Evolutionary conservation across 768 basidiomycete genomes (phyloP).

Genomic region (Mycena epipterygia): DNA sequence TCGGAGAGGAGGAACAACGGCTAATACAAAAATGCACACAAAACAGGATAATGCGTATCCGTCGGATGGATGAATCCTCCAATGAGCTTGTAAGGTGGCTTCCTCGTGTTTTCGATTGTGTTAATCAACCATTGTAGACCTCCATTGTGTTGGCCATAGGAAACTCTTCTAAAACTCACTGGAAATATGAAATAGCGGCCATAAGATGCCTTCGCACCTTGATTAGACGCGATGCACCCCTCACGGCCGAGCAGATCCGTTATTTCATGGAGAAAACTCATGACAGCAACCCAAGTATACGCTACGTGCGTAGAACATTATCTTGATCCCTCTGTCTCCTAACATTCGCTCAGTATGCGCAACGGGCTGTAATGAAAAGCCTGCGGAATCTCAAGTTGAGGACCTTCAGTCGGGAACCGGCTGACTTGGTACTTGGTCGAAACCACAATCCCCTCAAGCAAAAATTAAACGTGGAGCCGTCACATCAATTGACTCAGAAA

Average conservation of each 20-base stretch:
- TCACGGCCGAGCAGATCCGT: constrained; percentile 60
- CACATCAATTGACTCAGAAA: constrained; percentile 64
- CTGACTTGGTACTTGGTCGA: constrained; percentile 72
- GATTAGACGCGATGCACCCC: constrained; percentile 73
- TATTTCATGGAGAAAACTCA: constrained; percentile 73
- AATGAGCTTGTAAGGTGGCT: constrained; percentile 57
- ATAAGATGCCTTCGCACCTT: constrained; percentile 77
- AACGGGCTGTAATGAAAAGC: constrained; percentile 83
- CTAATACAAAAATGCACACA: constrained; percentile 40
- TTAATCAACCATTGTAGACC: constrained; percentile 45
- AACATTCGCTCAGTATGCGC: constrained; percentile 65
- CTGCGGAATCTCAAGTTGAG: constrained; percentile 86
- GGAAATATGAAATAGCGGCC: constrained; percentile 84
- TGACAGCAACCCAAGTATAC: constrained; percentile 79
- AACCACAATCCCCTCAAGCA: constrained; percentile 78
- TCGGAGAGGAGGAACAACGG: constrained; percentile 46
- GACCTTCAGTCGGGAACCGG: constrained; percentile 69
- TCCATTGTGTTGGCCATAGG: constrained; percentile 68
- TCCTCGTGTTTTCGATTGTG: not conserved
- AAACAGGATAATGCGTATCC: constrained; percentile 60
- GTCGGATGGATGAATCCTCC: constrained; percentile 56
- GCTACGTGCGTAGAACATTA: constrained; percentile 64
- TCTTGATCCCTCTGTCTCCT: constrained; percentile 13
- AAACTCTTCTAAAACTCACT: constrained; percentile 75
- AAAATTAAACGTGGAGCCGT: constrained; percentile 62